Conservation (phyloP, 1,284 basidiomycete species). For the Xanthoconium separans region DNA sequence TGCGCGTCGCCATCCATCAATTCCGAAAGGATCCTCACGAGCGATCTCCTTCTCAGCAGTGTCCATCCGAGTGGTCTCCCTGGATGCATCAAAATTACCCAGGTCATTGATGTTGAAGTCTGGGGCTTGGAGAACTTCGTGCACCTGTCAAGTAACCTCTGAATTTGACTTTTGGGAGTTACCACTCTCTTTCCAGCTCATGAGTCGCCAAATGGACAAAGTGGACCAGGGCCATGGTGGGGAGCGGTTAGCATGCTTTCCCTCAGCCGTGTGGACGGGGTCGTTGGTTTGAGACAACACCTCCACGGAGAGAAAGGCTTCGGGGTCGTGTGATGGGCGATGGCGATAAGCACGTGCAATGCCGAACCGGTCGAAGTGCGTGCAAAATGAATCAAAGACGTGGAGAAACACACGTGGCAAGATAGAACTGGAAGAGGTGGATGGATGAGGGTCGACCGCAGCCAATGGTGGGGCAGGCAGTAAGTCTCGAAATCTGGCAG, state of each 20-base stretch:
- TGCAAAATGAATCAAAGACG: background rate
- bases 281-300: background rate
- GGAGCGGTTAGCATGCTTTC: background rate
- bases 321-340: background rate
- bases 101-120: background rate
- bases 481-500: conserved; percentile 1
- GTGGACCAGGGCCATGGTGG: conserved; percentile 3
- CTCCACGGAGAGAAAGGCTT: background rate
- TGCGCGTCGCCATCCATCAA: background rate
- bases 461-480: background rate
- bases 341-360: background rate
- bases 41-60: background rate
- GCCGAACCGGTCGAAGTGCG: conserved; percentile 5
- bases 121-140: background rate
- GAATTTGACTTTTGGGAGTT: background rate
- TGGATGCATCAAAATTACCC: background rate
- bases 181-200: background rate
- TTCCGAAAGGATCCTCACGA: background rate
- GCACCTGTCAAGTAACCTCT: conserved; percentile 1
- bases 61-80: background rate
- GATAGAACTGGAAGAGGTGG: background rate
- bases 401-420: background rate
- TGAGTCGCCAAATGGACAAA: background rate
- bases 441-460: background rate
- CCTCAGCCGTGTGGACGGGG: background rate